Evolutionary conservation across 2,329 filamentous ascomycete genomes (phyloP), one percentile per base, ranked within the genome.

Genomic region (Sporothrix globosa): DNA sequence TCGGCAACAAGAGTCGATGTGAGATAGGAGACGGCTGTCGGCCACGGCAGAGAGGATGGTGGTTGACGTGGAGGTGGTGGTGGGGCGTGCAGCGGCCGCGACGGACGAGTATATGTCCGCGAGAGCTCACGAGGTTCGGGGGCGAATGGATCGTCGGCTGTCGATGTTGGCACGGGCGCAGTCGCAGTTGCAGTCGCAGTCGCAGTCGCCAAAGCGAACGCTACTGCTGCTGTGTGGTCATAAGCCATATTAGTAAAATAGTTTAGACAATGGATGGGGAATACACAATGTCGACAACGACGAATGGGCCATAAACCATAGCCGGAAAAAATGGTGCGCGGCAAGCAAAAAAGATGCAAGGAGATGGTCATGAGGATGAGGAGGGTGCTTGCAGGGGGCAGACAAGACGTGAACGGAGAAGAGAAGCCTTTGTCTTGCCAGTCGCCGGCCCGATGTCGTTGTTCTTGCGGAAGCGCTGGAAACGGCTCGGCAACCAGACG

Each of bases 191-290:
- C 54, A n/a, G 54, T 44, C 41, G 41, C 11, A 44, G 41, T 44
- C 41, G 10, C 14, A 17, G 14, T 13, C 41, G 41, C 14, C 2
- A 44, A 17, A 4, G 41, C 9, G 11, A 44, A 24, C 24, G 19
- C 24, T n/a, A 30, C 19, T 27, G 48, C 30, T 53, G 67, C 46
- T 54, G 44, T 39, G 53, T 58, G 58, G 30, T 66, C 50, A 58
- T 70, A 70, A 70, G 30, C 46, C 71, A 70, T 66, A 50, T 66
- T 52, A 66, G 63, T 66, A 66, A 52, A 52, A 66, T 52, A 52
- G 63, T 11, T 69, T 48, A 24, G 68, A 61, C 65, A 41, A 67
- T 67, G 50, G 46, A 54, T 41, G 50, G n/a, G 34, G 0, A 21
- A 67, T 54, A 56, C 34, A 52, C 54, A 61, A 69, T 60, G 67